A percentile compares a stretch with the other conserved stretches of the same genome.
These are phyloP conservation scores for Candida boleticola DNA, from an alignment of 805 yeast genomes.

Conservation along the genomic window DNA sequence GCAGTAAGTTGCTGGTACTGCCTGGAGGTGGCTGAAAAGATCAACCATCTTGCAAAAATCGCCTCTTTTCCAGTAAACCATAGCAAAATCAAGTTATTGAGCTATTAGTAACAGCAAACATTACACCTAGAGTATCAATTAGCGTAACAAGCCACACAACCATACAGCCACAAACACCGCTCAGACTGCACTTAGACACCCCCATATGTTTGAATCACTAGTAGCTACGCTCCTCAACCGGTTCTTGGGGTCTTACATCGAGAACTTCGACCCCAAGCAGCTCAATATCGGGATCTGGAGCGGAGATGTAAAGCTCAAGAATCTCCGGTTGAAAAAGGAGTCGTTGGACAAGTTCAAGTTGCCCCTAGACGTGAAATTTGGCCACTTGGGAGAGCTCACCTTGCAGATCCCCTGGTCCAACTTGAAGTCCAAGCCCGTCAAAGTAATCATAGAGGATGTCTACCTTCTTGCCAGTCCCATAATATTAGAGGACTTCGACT, in stretches of 20 bases:
- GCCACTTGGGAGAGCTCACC: conserved; percentile 85
- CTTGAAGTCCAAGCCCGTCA: conserved; percentile 88
- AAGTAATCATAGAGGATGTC: conserved; percentile 81
- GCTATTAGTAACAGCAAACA: too few species aligned
- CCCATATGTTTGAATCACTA: conserved; percentile 69
- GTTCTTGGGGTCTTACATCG: conserved; percentile 73
- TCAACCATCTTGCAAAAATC: too few species aligned
- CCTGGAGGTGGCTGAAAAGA: too few species aligned
- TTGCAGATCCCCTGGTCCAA: conserved; percentile 97
- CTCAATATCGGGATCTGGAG: conserved; percentile 95
- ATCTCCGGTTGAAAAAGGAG: conserved; percentile 79
- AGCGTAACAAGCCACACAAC: too few species aligned
- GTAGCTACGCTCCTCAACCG: conserved; percentile 63
- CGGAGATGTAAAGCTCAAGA: conserved; percentile 87
- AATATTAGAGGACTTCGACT: conserved; percentile 50
- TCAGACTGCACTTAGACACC: too few species aligned
- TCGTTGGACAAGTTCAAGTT: conserved; percentile 82
- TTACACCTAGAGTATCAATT: too few species aligned
- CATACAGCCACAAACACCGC: too few species aligned
- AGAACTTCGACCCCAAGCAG: conserved; percentile 94
- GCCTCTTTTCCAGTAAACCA: too few species aligned
- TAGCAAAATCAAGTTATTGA: too few species aligned
- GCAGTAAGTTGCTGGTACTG: too few species aligned
- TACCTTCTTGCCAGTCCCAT: conserved; percentile 80
- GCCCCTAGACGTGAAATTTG: conserved; percentile 85